Percentiles rank a stretch among this genome's conserved stretches.
These are phyloP conservation scores for Zea mays DNA, from an alignment of 176 grass and related monocot species.

Conservation along the genomic window Zm-B73-REFERENCE-NAM-5.0 NC_050103.1:150299501-150300000, in stretches of 20 bases:
- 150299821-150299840: conserved; percentile 57
- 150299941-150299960: conserved; percentile 78
- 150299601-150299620: conserved; percentile 8
- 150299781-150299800: conserved; percentile 22
- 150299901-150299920: conserved; percentile 88
- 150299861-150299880: conserved; percentile 86
- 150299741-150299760: conserved; percentile 72
- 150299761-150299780: conserved; percentile 6
- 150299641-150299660: conserved; percentile 78
- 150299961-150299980: conserved; percentile 83
- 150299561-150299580: neutral
- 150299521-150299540: conserved; percentile 1
- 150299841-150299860: conserved; percentile 73
- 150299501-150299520: conserved; percentile 4
- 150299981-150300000: conserved; percentile 79
- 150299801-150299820: conserved; percentile 8
- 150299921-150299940: conserved; percentile 67
- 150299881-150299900: conserved; percentile 91
- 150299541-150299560: neutral
- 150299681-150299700: conserved; percentile 85
- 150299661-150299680: conserved; percentile 92
- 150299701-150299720: conserved; percentile 82
- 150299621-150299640: conserved; percentile 17
- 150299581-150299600: neutral
- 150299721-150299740: conserved; percentile 79